Conservation (phyloP, 371 early-diverging fungal genomes). For the Lichtheimia ramosa region DNA sequence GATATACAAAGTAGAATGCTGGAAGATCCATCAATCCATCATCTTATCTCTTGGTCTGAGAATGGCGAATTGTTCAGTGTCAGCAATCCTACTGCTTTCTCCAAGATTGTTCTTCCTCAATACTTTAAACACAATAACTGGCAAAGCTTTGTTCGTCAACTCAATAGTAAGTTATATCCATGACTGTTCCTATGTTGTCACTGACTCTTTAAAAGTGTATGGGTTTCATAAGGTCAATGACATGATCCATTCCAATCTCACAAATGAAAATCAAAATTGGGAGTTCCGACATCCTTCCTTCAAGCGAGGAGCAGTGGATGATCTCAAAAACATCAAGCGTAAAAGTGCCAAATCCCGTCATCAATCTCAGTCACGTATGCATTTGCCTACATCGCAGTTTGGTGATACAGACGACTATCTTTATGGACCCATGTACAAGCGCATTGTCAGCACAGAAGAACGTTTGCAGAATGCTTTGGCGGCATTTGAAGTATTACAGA, state of each 20-base stretch:
- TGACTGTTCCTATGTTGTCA: background rate
- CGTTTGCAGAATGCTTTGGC: constrained; percentile 11
- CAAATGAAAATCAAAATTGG: constrained; percentile 65
- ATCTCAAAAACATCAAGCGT: constrained; percentile 64
- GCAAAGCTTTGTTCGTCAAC: constrained; percentile 84
- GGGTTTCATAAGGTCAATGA: constrained; percentile 65
- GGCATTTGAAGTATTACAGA: constrained; percentile 16
- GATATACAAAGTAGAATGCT: constrained; percentile 42
- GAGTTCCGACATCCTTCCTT: constrained; percentile 73
- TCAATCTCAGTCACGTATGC: constrained; percentile 9
- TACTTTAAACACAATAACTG: constrained; percentile 89
- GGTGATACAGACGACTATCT: constrained; percentile 8
- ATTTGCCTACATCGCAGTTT: background rate
- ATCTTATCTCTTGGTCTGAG: constrained; percentile 65
- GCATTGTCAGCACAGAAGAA: constrained; percentile 16
- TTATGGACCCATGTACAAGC: constrained; percentile 17
- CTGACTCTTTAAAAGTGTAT: constrained; percentile 47
- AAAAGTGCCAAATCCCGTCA: constrained; percentile 54
- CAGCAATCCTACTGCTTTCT: constrained; percentile 57
- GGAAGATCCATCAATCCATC: constrained; percentile 56
- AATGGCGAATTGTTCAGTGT: constrained; percentile 70
- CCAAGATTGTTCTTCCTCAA: constrained; percentile 62
- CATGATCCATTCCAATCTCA: constrained; percentile 59
- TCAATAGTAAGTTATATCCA: constrained; percentile 59
- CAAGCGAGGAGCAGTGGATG: constrained; percentile 56